Conservation (phyloP, 352 stramenopile genomes). For the Pythium sp. region DNA sequence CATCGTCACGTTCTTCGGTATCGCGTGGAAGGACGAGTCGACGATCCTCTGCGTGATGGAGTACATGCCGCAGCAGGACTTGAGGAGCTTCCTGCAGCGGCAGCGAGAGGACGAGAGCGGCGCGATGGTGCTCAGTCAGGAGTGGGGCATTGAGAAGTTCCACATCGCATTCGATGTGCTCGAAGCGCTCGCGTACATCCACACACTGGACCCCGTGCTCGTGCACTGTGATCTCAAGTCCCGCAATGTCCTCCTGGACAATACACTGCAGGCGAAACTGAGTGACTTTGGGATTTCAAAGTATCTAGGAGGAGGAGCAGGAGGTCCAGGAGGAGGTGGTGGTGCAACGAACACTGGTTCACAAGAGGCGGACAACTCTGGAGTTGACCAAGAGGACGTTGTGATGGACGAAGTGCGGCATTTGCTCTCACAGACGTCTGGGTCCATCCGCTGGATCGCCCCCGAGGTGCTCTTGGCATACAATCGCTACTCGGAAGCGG, state of each 20-base stretch:
- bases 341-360: neutral
- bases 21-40: constrained; percentile 32
- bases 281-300: constrained; percentile 29
- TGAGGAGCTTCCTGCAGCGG: constrained; percentile 23
- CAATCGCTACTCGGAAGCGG: constrained; percentile 20
- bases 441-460: constrained; percentile 20
- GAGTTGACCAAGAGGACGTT: neutral
- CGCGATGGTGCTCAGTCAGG: neutral
- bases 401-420: constrained; percentile 23
- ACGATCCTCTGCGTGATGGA: constrained; percentile 42
- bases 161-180: constrained; percentile 44
- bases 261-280: constrained; percentile 24
- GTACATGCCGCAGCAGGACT: constrained; percentile 42
- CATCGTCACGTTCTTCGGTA: constrained; percentile 50
- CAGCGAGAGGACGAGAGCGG: constrained; percentile 8
- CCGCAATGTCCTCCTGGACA: constrained; percentile 23
- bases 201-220: constrained; percentile 24
- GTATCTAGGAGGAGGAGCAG: constrained; percentile 6
- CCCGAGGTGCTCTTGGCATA: constrained; percentile 23
- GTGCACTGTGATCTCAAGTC: constrained; percentile 32
- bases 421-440: constrained; percentile 16
- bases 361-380: neutral
- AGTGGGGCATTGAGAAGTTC: constrained; percentile 35
- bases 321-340: neutral
- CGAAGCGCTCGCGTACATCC: constrained; percentile 35